Conservation (phyloP, 495 filamentous ascomycete genomes). For the Articulospora tetracladia region DNA sequence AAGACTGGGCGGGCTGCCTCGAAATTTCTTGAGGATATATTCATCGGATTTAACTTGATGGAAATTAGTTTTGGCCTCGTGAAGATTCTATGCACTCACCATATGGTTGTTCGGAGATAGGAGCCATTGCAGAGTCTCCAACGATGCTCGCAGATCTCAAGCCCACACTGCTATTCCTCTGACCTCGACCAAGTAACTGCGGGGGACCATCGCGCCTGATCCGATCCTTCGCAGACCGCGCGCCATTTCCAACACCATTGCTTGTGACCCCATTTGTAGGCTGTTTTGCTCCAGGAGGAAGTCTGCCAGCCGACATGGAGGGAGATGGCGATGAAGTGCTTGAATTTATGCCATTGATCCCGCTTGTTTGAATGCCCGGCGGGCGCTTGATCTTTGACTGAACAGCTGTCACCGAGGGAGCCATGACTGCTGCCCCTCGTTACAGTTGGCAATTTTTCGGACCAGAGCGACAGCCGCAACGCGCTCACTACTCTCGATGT, state of each 20-base stretch:
- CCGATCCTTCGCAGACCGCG: slow-evolving; percentile 42
- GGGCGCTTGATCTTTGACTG: slow-evolving; percentile 67
- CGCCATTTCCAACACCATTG: slow-evolving; percentile 41
- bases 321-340: slow-evolving; percentile 66
- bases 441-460: neutral
- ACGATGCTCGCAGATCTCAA: slow-evolving; percentile 40
- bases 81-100: slow-evolving; percentile 28
- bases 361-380: slow-evolving; percentile 41
- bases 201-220: slow-evolving; percentile 41
- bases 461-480: neutral
- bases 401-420: slow-evolving; percentile 19
- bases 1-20: slow-evolving; percentile 71
- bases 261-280: slow-evolving; percentile 36
- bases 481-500: neutral
- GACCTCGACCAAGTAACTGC: slow-evolving; percentile 34
- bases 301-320: slow-evolving; percentile 58
- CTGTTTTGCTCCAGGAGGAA: slow-evolving; percentile 40
- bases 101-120: slow-evolving; percentile 40
- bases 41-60: slow-evolving; percentile 58
- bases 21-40: slow-evolving; percentile 81
- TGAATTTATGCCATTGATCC: slow-evolving; percentile 46
- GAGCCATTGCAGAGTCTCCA: slow-evolving; percentile 32
- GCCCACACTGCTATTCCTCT: slow-evolving; percentile 35
- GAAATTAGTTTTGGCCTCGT: slow-evolving; percentile 10
- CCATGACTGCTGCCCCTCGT: slow-evolving; percentile 13